Evolutionary conservation across 176 grass and related monocot genomes (phyloP).

Genomic region (Thalia dealbata): DNA sequence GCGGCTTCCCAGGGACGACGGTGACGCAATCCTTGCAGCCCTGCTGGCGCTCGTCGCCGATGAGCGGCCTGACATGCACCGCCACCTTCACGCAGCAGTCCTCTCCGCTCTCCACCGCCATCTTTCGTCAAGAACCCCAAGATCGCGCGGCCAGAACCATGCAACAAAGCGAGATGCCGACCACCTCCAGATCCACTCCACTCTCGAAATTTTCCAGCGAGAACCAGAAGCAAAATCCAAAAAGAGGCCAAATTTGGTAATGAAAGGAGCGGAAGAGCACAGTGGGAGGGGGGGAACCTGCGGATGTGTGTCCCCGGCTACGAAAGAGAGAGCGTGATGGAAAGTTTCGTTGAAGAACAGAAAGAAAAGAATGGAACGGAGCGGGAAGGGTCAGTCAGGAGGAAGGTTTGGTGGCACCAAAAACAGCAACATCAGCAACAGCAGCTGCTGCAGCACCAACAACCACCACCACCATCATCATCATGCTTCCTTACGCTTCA

Average conservation of each 20-base stretch:
- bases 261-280: background rate
- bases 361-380: background rate
- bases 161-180: background rate
- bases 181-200: background rate
- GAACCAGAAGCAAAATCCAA: background rate
- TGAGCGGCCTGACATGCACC: conserved; percentile 83
- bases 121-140: conserved; percentile 21
- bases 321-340: background rate
- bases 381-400: background rate
- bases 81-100: conserved; percentile 97
- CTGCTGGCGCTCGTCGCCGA: conserved; percentile 95
- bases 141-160: background rate
- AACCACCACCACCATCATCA: background rate
- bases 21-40: conserved; percentile 82
- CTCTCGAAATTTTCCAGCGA: background rate
- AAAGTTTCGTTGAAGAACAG: conserved; percentile 9
- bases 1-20: conserved; percentile 42
- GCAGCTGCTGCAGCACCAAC: background rate
- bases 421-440: background rate
- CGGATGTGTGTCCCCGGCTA: background rate
- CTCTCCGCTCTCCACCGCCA: conserved; percentile 95
- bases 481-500: conserved; percentile 18
- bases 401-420: conserved; percentile 10
- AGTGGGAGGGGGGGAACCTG: background rate
- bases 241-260: conserved; percentile 1